Percentiles rank a stretch among this genome's conserved stretches.
phyloP scores from a whole-genome alignment of 2,329 filamentous ascomycete species.

The Diaporthe eres region DNA sequence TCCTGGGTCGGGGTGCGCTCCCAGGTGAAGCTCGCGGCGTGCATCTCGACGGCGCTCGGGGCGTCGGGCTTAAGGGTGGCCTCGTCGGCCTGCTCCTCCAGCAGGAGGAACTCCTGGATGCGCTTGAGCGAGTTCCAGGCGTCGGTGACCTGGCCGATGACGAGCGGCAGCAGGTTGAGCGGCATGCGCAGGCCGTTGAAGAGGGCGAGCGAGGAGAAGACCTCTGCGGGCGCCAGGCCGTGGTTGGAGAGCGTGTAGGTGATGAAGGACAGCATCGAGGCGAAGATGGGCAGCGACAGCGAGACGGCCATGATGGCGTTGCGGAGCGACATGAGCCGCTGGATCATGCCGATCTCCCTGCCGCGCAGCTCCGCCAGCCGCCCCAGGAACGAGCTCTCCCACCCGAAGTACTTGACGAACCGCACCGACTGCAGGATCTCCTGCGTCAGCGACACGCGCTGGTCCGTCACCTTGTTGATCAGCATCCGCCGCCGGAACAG shows the following conservation, averaged over 20 bases:
- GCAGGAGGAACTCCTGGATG: constrained; percentile 88
- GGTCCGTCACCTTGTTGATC: constrained; percentile 96
- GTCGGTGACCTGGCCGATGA: constrained; percentile 91
- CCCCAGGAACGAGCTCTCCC: constrained; percentile 89
- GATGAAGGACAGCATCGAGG: constrained; percentile 95
- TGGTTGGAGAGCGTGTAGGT: constrained; percentile 80
- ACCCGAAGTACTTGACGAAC: constrained; percentile 97
- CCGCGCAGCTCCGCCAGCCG: constrained; percentile 81
- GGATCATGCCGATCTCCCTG: constrained; percentile 86
- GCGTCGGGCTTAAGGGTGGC: constrained; percentile 68
- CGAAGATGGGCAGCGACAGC: constrained; percentile 91
- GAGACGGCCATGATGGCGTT: constrained; percentile 89
- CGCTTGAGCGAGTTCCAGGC: constrained; percentile 87
- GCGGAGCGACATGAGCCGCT: constrained; percentile 84
- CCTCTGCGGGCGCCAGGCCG: constrained; percentile 77
- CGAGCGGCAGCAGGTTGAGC: constrained; percentile 88
- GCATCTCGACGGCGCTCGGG: constrained; percentile 79
- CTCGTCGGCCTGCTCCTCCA: constrained; percentile 86
- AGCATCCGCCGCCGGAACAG: constrained; percentile 80
- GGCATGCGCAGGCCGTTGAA: constrained; percentile 95
- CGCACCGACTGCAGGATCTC: constrained; percentile 92
- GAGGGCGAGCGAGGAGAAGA: constrained; percentile 93
- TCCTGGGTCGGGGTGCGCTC: constrained; percentile 66
- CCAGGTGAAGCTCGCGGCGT: constrained; percentile 87
- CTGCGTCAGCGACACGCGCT: constrained; percentile 90